A percentile compares a stretch with the other conserved stretches of the same genome.
Evolutionary conservation across 2,329 filamentous ascomycete species (phyloP).

Genomic region (Hymenoscyphus repandus): DNA sequence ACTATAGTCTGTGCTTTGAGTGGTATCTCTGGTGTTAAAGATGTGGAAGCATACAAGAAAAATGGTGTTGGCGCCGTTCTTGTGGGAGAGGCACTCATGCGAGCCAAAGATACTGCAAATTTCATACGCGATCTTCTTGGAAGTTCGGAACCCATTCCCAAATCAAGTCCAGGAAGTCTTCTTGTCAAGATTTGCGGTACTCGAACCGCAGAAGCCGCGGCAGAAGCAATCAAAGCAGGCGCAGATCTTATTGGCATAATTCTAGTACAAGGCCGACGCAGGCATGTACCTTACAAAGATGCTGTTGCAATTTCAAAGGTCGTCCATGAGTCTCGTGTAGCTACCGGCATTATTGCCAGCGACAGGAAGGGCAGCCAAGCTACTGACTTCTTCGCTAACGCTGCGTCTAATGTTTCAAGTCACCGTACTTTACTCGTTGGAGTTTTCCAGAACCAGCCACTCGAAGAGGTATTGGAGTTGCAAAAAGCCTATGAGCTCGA

Average conservation of each 20-base stretch:
- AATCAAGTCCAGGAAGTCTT: conserved; percentile 41
- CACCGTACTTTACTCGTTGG: conserved; percentile 75
- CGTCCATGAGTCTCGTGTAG: conserved; percentile 50
- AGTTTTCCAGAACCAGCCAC: conserved; percentile 87
- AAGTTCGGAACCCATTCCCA: conserved; percentile 35
- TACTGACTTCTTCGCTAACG: conserved; percentile 67
- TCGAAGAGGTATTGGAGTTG: conserved; percentile 75
- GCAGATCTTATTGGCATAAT: conserved; percentile 94
- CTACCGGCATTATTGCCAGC: conserved; percentile 23
- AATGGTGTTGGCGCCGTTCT: conserved; percentile 90
- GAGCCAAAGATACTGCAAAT: conserved; percentile 70
- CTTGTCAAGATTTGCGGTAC: conserved; percentile 96
- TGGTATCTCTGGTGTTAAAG: conserved; percentile 82
- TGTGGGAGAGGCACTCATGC: conserved; percentile 94
- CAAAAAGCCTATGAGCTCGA: conserved; percentile 75
- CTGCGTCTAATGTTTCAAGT: conserved; percentile 43
- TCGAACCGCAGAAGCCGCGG: conserved; percentile 72
- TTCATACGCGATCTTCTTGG: conserved; percentile 86
- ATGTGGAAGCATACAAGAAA: conserved; percentile 80
- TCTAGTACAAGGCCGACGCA: conserved; percentile 73
- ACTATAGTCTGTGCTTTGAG: conserved; percentile 92
- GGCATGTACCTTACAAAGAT: conserved; percentile 72
- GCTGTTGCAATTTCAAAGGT: conserved; percentile 75
- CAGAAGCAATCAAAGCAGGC: conserved; percentile 74
- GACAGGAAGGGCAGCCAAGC: conserved; percentile 31